Conservation (phyloP, 1,284 basidiomycete species). For the Naganishia sp. region DNA sequence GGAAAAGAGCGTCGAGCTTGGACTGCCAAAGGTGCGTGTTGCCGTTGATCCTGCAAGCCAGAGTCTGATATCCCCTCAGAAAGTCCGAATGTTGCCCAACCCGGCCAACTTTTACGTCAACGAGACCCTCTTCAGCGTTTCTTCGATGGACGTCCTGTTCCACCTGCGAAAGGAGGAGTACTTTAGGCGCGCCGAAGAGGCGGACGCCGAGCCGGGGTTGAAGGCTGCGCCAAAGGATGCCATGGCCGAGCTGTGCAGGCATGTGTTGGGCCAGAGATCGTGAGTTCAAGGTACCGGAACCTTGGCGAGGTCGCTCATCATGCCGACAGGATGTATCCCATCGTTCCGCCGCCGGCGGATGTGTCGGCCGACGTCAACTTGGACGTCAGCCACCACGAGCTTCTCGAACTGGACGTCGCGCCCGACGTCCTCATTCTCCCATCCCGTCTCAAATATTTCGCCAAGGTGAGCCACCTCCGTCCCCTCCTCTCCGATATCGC, state of each 20-base stretch:
- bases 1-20: slow-evolving; percentile 52
- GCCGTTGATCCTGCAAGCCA: too few species aligned
- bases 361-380: slow-evolving; percentile 77
- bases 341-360: slow-evolving; percentile 81
- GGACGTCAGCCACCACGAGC: slow-evolving; percentile 70
- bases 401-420: slow-evolving; percentile 55
- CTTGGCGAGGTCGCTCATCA: slow-evolving; percentile 3
- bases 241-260: slow-evolving; percentile 76
- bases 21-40: slow-evolving; percentile 52
- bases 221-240: slow-evolving; percentile 60
- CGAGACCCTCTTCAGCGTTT: slow-evolving; percentile 73
- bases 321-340: slow-evolving; percentile 68
- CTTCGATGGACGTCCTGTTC: slow-evolving; percentile 82
- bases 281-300: slow-evolving; percentile 45
- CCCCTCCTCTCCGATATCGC: too few species aligned
- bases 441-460: slow-evolving; percentile 79
- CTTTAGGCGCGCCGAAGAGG: slow-evolving; percentile 68
- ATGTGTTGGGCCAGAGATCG: slow-evolving; percentile 84
- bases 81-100: slow-evolving; percentile 79
- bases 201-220: slow-evolving; percentile 57
- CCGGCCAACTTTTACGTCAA: slow-evolving; percentile 84
- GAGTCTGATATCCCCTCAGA: slow-evolving; percentile 55
- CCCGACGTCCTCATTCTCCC: slow-evolving; percentile 85
- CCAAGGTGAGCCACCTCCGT: slow-evolving; percentile 61
- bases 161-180: slow-evolving; percentile 85